Evolutionary conservation across 129 eudicot genomes (phyloP).

Genomic region (Helichrysum umbraculigerum): DNA sequence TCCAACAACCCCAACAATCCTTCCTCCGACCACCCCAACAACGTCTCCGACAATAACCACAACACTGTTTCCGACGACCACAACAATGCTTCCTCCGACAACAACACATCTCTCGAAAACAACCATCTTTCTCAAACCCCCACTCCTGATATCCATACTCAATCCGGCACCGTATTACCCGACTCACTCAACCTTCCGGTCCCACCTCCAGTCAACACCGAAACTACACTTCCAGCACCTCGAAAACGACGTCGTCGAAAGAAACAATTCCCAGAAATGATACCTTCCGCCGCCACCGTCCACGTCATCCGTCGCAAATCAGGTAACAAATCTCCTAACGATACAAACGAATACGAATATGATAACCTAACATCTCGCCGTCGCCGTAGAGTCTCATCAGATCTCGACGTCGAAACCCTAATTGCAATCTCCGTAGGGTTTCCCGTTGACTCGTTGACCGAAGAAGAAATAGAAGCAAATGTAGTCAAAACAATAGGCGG

Average conservation of each 20-base stretch:
- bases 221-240: conserved; percentile 20
- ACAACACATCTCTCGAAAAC: conserved; percentile 32
- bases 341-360: background rate
- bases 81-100: background rate
- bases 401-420: conserved; percentile 70
- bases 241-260: conserved; percentile 80
- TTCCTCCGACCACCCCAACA: too few species aligned
- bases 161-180: conserved; percentile 27
- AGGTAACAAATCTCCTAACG: conserved; percentile 30
- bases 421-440: conserved; percentile 95
- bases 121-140: conserved; percentile 20
- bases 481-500: conserved; percentile 71
- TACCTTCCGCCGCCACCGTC: conserved; percentile 57
- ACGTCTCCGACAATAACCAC: background rate
- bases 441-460: conserved; percentile 77
- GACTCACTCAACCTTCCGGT: conserved; percentile 13
- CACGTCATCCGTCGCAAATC: conserved; percentile 63
- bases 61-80: background rate
- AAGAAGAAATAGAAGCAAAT: conserved; percentile 84
- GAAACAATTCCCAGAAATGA: conserved; percentile 79
- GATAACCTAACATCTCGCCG: conserved; percentile 42
- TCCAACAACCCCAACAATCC: background rate
- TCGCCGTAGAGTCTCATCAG: conserved; percentile 50
- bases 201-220: conserved; percentile 24
- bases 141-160: conserved; percentile 11